Percentiles rank a stretch among this genome's conserved stretches.
phyloP scores from a whole-genome alignment of 371 early-diverging fungal genomes.

The Rhizopus microsporus region DNA sequence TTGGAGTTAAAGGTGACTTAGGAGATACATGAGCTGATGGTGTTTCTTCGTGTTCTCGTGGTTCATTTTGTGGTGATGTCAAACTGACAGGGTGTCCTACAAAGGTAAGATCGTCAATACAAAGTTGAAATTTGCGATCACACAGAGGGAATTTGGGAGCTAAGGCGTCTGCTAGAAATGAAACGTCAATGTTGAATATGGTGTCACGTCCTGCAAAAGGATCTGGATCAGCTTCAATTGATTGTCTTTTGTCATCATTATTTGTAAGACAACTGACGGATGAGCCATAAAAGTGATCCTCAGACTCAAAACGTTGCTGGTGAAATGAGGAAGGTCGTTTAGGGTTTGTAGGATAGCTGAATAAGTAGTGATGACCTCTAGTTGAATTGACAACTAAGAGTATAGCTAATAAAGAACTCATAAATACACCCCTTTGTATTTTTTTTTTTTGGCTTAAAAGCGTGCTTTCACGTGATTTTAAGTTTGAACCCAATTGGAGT shows the following conservation, averaged over 20 bases:
- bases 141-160: slow-evolving; percentile 75
- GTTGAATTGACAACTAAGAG: slow-evolving; percentile 71
- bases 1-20: background rate
- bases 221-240: slow-evolving; percentile 12
- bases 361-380: slow-evolving; percentile 71
- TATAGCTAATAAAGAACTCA: slow-evolving; percentile 54
- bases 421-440: background rate
- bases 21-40: background rate
- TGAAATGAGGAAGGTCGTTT: slow-evolving; percentile 27
- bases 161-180: slow-evolving; percentile 72
- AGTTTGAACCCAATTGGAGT: background rate
- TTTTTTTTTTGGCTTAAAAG: background rate
- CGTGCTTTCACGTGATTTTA: background rate
- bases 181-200: slow-evolving; percentile 70
- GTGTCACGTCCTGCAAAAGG: slow-evolving; percentile 44
- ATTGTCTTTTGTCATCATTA: slow-evolving; percentile 1
- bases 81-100: slow-evolving; percentile 70
- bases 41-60: background rate
- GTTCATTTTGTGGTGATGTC: slow-evolving; percentile 37
- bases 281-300: slow-evolving; percentile 5
- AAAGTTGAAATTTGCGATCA: slow-evolving; percentile 77
- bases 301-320: background rate
- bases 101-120: slow-evolving; percentile 77
- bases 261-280: slow-evolving; percentile 7
- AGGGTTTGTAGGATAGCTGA: slow-evolving; percentile 63